Conservation (phyloP, 1,284 basidiomycete genomes). For the Porodaedalea pini region DNA sequence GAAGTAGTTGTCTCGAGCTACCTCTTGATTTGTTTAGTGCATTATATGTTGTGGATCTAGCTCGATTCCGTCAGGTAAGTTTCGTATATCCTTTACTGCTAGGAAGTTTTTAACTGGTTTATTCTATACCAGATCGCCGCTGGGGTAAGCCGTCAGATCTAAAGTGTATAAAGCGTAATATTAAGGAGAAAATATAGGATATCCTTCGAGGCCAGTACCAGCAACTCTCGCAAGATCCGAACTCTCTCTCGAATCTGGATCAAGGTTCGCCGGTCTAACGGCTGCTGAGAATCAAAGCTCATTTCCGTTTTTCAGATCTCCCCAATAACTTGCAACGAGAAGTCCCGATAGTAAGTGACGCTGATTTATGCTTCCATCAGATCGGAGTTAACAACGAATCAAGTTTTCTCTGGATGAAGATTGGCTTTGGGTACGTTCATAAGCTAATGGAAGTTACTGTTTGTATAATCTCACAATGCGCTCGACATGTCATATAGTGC, state of each 20-base stretch:
- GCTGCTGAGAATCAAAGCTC: neutral
- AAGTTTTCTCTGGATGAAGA: conserved; percentile 84
- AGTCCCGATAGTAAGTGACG: conserved; percentile 80
- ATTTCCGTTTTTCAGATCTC: conserved; percentile 53
- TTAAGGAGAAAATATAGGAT: conserved; percentile 54
- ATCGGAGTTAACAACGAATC: conserved; percentile 9
- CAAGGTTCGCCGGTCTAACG: conserved; percentile 54
- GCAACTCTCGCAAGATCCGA: conserved; percentile 87
- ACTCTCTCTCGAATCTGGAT: conserved; percentile 92
- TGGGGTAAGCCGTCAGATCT: conserved; percentile 50
- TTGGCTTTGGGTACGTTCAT: conserved; percentile 81
- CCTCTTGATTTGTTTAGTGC: conserved; percentile 52
- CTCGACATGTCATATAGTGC: conserved; percentile 44
- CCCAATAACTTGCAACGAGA: conserved; percentile 89
- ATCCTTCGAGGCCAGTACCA: conserved; percentile 92
- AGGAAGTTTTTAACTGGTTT: neutral
- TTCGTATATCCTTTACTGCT: neutral
- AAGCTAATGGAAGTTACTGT: neutral
- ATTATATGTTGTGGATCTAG: conserved; percentile 94
- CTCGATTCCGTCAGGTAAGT: conserved; percentile 82
- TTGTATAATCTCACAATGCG: neutral
- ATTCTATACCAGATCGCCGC: conserved; percentile 58
- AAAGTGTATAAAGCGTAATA: neutral
- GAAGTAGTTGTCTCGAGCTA: conserved; percentile 1
- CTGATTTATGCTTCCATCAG: neutral